Evolutionary conservation across 129 eudicot species (phyloP), one percentile per base, ranked within the genome.

Genomic region (Daucus carota): DNA sequence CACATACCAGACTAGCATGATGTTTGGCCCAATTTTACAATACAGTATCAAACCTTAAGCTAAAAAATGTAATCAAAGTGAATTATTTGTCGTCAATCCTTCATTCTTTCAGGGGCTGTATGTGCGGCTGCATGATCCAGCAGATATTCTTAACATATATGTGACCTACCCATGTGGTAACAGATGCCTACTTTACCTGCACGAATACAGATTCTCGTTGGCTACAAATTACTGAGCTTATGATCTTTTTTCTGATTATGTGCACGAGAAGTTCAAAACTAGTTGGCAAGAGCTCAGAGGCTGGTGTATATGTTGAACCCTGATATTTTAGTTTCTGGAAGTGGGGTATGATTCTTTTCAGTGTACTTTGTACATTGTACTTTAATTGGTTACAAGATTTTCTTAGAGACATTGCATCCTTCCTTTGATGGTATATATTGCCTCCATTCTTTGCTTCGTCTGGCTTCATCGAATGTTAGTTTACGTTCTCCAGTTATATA

Each of bases 101-200:
- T 46, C 75, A 74, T 81, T 34, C 40, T 82, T 79, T 24, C 88
- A 90, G 96, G 93, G 72, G 90, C 93, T 68, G 63, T 84, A 74
- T 90, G 93, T 54, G 93, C 93, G 11, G 86, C 93, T 70, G 84
- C 88, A 40, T 90, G 78, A 90, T 33, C 57, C 75, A 26, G 3
- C 63, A 17, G 4, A 43, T 45, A 7, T 26, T 44, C 22, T 26
- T 12, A n/a, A 43, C 59, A 43, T 72, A 6, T 44, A 24, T 72
- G 26, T 7, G 33, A 71, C 75, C 29, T 68, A 29, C n/a, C 14
- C 42, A 68, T 36, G 73, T 68, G 24, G 73, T 33, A 68, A 40
- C 38, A 68, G 31, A 20, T 26, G 13, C 73, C 6, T 5, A 6
- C 29, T 17, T 68, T 68, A 32, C 31, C 46, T 36, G 13, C 73